A percentile compares a stretch with the other conserved stretches of the same genome.
Evolutionary conservation across 2,329 filamentous ascomycete species (phyloP).

Genomic region (Graphilbum fragrans): DNA sequence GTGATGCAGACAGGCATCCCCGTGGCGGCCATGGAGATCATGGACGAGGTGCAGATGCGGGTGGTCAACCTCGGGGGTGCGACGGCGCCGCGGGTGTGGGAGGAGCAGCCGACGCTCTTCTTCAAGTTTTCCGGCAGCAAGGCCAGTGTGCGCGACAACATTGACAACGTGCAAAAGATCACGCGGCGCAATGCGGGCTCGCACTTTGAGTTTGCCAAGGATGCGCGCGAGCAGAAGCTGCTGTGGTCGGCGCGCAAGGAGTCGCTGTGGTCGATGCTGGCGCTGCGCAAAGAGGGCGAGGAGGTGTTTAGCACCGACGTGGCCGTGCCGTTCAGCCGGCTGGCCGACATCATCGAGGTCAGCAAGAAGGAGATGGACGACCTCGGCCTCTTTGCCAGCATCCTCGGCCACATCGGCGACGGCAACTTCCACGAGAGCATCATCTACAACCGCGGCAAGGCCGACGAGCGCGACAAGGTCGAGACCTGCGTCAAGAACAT

Average conservation of each 20-base stretch:
- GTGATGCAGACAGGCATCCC: slow-evolving; percentile 67
- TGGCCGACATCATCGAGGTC: slow-evolving; percentile 66
- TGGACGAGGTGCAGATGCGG: slow-evolving; percentile 81
- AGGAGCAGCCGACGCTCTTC: slow-evolving; percentile 66
- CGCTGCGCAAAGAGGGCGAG: slow-evolving; percentile 51
- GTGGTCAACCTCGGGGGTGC: slow-evolving; percentile 66
- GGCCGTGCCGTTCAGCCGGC: slow-evolving; percentile 63
- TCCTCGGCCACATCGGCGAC: slow-evolving; percentile 83
- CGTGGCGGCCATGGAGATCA: slow-evolving; percentile 69
- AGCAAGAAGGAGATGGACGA: slow-evolving; percentile 85
- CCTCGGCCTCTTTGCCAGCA: slow-evolving; percentile 74
- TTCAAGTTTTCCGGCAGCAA: slow-evolving; percentile 80
- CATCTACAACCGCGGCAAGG: slow-evolving; percentile 65
- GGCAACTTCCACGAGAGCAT: slow-evolving; percentile 93
- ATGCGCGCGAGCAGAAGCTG: slow-evolving; percentile 57
- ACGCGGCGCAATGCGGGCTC: slow-evolving; percentile 51
- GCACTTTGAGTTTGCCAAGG: slow-evolving; percentile 66
- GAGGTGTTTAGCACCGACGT: slow-evolving; percentile 78
- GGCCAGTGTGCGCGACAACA: slow-evolving; percentile 66
- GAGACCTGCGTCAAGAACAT: slow-evolving; percentile 78
- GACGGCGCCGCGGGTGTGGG: slow-evolving; percentile 58
- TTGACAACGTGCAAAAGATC: slow-evolving; percentile 55
- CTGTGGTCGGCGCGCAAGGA: slow-evolving; percentile 76
- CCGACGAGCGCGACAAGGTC: slow-evolving; percentile 60
- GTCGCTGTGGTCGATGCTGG: slow-evolving; percentile 72